Conservation (phyloP, 2,329 filamentous ascomycete genomes). For the Dactylonectria estremocensis region DNA sequence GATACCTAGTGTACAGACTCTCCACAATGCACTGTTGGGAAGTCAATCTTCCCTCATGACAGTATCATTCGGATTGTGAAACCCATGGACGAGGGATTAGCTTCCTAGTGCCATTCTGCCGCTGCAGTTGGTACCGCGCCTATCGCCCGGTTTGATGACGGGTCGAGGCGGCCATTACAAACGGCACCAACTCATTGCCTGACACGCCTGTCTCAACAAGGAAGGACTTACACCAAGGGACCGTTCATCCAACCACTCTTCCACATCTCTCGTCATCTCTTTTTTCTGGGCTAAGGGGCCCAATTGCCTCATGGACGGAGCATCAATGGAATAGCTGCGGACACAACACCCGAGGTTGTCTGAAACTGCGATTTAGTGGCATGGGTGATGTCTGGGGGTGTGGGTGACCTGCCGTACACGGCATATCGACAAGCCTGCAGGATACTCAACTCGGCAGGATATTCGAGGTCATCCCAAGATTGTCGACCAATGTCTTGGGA, state of each 20-base stretch:
- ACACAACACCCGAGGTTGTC: background rate
- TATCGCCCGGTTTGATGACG: constrained; percentile 12
- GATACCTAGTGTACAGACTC: constrained; percentile 33
- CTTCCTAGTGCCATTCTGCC: constrained; percentile 13
- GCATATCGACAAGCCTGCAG: constrained; percentile 8
- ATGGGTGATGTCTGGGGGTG: constrained; percentile 13
- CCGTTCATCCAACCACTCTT: background rate
- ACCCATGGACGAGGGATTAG: constrained; percentile 34
- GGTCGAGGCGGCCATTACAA: constrained; percentile 3
- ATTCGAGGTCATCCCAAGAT: constrained; percentile 1
- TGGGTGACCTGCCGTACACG: constrained; percentile 8
- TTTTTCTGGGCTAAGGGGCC: background rate
- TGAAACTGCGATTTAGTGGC: constrained; percentile 2
- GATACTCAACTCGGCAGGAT: background rate
- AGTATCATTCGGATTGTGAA: constrained; percentile 41
- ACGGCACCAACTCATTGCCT: constrained; percentile 16
- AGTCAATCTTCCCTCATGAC: constrained; percentile 23
- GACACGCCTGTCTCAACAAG: constrained; percentile 24
- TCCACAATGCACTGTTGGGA: constrained; percentile 41
- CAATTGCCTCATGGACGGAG: background rate
- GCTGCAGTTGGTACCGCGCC: constrained; percentile 10
- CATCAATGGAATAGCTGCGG: background rate
- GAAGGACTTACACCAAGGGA: constrained; percentile 21
- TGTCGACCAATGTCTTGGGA: constrained; percentile 22
- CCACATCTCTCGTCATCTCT: background rate